Evolutionary conservation across 495 filamentous ascomycete genomes (phyloP).

Genomic region (Oleoguttula mirabilis): DNA sequence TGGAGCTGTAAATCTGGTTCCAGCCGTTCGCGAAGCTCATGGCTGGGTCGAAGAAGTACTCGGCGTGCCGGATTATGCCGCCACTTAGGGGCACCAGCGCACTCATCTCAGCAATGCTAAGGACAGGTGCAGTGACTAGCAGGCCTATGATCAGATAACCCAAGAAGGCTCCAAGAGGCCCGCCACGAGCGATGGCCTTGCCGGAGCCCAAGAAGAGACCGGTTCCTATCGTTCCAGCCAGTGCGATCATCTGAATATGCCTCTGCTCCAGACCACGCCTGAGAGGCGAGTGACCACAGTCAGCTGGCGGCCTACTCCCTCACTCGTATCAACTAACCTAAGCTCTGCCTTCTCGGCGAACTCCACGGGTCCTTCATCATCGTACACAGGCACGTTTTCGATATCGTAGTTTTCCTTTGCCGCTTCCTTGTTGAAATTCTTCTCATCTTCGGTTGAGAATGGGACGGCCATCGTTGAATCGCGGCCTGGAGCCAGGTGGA

Average conservation of each 20-base stretch:
- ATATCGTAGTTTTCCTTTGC: neutral
- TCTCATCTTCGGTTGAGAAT: too few relatives aligned
- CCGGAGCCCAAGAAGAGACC: conserved; percentile 21
- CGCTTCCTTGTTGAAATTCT: too few relatives aligned
- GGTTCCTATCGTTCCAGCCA: conserved; percentile 25
- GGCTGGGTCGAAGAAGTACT: conserved; percentile 48
- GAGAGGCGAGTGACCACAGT: neutral
- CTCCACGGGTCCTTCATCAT: neutral
- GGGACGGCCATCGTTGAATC: too few relatives aligned
- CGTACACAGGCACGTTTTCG: neutral
- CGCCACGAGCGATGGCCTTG: conserved; percentile 1
- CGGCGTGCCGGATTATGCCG: conserved; percentile 44
- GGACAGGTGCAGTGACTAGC: conserved; percentile 38
- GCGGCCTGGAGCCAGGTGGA: too few relatives aligned
- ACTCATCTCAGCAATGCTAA: conserved; percentile 54
- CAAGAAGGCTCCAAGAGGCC: conserved; percentile 61
- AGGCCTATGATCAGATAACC: conserved; percentile 50
- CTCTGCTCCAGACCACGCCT: conserved; percentile 21
- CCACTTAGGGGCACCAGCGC: conserved; percentile 45
- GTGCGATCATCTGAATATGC: conserved; percentile 25
- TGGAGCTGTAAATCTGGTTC: conserved; percentile 11
- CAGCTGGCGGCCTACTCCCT: neutral
- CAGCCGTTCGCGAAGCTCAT: conserved; percentile 51
- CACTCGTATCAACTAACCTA: neutral
- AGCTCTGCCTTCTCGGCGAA: neutral